Base-by-base conservation (phyloP, 805 yeast genomes). In the Wickerhamiella domercqiae region DNA sequence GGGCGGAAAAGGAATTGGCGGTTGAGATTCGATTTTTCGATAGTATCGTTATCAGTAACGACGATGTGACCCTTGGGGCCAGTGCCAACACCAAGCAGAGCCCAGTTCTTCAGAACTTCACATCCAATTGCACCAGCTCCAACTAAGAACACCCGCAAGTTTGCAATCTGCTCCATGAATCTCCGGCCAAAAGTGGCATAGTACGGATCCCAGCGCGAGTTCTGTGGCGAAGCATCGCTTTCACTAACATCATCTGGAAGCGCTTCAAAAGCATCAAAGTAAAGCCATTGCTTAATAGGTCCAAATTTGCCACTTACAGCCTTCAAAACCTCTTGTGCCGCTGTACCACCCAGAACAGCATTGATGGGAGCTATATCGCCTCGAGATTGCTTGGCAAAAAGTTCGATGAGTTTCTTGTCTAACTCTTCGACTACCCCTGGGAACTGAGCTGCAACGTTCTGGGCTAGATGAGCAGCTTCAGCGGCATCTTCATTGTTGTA, bases 41-140 rank as follows among this genome's bases (percentile, higher is more conserved):
- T 90, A 4, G 90, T 72, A 55, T 90, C 98, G 55, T 77, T 90
- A 60, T 87, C 98, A 19, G 98, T 90, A 34, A 90, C 77, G 37
- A 63, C 61, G 42, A 90, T 80, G 50, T 73, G 70, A 51, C 98
- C 98, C 3, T 78, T 59, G 29, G 86, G 82, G 30, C 97, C 97
- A 18, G 93, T 69, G 25, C 94, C 97, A 37, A 90, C 63, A 32
- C 98, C 98, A 72, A 86, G 69, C 70, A 90, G 70, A 4, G 98
- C 95, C 97, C 97, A 90, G 55, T 83, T 86, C 62, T 90, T 90
- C 52, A 90, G 67, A 86, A 90, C 87, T 62, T 90, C 98, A 64
- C 98, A 90, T 29, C 98, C 98, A 64, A 90, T 90, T 15, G 98
- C 98, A 56, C 98, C 98, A 1, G 96, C 84, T 32, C 98, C 98